Evolutionary conservation across 2,329 filamentous ascomycete genomes (phyloP).

Genomic region (Beauveria medogensis): DNA sequence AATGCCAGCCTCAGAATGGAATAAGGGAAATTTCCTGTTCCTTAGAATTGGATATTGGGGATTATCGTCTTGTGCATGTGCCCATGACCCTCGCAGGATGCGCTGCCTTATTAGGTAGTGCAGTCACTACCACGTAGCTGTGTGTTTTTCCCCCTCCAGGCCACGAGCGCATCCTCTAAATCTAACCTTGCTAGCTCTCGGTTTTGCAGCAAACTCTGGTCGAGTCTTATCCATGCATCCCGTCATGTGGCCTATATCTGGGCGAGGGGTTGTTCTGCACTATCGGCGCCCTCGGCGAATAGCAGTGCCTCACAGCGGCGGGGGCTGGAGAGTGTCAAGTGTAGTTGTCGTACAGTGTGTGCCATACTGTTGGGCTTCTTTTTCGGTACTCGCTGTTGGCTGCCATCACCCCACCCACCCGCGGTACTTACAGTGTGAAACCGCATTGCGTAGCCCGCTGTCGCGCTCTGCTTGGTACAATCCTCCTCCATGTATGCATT

Average conservation of each 20-base stretch:
- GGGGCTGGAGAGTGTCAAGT: not conserved
- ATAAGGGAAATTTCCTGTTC: not conserved
- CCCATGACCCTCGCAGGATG: not conserved
- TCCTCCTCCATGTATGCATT: not conserved
- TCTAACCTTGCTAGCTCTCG: not conserved
- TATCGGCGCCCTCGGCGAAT: slow-evolving; percentile 1
- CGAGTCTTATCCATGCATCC: slow-evolving; percentile 10
- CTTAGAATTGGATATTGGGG: not conserved
- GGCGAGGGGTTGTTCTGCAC: slow-evolving; percentile 5
- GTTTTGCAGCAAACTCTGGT: not conserved
- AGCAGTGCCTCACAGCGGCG: not conserved
- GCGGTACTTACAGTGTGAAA: slow-evolving; percentile 8
- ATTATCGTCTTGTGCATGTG: not conserved
- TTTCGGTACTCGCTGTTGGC: not conserved
- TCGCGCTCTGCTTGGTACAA: not conserved
- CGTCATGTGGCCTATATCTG: slow-evolving; percentile 6
- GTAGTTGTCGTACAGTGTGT: slow-evolving; percentile 1
- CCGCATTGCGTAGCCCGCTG: not conserved
- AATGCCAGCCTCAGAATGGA: not conserved
- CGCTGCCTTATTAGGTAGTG: no score
- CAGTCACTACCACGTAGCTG: no score
- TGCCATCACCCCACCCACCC: not conserved
- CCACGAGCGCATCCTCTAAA: not conserved
- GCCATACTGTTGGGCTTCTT: not conserved
- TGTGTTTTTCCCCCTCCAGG: not conserved